Evolutionary conservation across 1,284 basidiomycete species (phyloP).

Genomic region (Ganoderma boninense): DNA sequence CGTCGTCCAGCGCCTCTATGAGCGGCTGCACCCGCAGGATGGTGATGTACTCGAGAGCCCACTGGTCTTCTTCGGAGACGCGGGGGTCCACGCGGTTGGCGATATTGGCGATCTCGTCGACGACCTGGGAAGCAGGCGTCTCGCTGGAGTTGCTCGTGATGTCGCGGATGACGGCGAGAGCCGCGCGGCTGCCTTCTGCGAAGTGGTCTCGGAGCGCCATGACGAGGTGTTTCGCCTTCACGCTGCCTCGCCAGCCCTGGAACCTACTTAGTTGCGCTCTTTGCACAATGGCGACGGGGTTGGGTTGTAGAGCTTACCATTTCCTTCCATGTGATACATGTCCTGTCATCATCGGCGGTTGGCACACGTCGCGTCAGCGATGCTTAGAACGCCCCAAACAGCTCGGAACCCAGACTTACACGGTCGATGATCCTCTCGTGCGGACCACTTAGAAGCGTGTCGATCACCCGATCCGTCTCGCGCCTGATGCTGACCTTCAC

Average conservation of each 20-base stretch:
- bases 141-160: neutral
- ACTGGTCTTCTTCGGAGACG: slow-evolving; percentile 22
- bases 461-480: slow-evolving; percentile 38
- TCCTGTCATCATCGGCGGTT: slow-evolving; percentile 22
- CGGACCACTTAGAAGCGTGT: slow-evolving; percentile 37
- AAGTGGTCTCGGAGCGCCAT: slow-evolving; percentile 42
- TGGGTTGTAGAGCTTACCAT: too few relatives aligned
- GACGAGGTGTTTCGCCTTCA: slow-evolving; percentile 43
- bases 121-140: slow-evolving; percentile 10
- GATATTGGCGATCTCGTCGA: slow-evolving; percentile 15
- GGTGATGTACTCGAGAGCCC: slow-evolving; percentile 36
- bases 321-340: slow-evolving; percentile 35
- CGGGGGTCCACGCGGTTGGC: neutral
- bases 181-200: slow-evolving; percentile 24
- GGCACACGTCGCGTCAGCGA: too few relatives aligned
- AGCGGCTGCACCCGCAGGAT: slow-evolving; percentile 32
- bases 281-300: too few relatives aligned
- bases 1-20: slow-evolving; percentile 44
- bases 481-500: slow-evolving; percentile 31
- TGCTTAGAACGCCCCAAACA: too few relatives aligned
- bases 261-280: too few relatives aligned
- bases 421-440: slow-evolving; percentile 42
- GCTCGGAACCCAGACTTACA: too few relatives aligned
- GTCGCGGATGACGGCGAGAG: neutral
- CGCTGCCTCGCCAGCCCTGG: slow-evolving; percentile 42